These are phyloP conservation scores for Penicillium goetzii DNA, from an alignment of 495 filamentous ascomycete species.

Conservation along the genomic window DNA sequence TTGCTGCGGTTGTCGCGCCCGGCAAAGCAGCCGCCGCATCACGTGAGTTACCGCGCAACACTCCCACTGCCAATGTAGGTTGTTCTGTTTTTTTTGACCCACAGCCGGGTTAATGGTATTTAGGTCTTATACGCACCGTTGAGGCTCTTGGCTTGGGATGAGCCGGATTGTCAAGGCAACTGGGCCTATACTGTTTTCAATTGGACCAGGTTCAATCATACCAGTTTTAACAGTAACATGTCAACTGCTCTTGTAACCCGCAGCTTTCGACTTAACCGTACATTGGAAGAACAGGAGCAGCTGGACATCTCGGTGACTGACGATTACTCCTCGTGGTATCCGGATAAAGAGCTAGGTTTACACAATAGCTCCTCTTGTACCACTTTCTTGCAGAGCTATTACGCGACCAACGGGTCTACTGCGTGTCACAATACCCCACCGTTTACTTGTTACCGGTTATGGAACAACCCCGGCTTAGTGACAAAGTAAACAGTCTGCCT, in stretches of 20 bases:
- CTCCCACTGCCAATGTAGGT: too few relatives aligned
- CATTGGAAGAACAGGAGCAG: slow-evolving; percentile 6
- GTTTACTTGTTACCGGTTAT: slow-evolving; percentile 15
- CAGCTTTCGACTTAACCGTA: slow-evolving; percentile 18
- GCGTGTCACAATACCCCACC: slow-evolving; percentile 17
- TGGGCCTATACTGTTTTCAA: too few relatives aligned
- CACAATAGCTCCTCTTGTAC: slow-evolving; percentile 9
- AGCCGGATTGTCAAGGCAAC: slow-evolving; percentile 6
- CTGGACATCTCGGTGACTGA: slow-evolving; percentile 14
- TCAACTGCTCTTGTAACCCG: slow-evolving; percentile 5
- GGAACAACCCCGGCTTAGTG: slow-evolving; percentile 11
- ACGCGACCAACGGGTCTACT: slow-evolving; percentile 9
- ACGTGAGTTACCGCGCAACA: too few relatives aligned
- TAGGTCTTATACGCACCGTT: slow-evolving; percentile 13
- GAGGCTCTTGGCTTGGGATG: slow-evolving; percentile 4
- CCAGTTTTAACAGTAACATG: slow-evolving; percentile 9
- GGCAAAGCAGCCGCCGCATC: too few relatives aligned
- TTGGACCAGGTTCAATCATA: slow-evolving; percentile 3
- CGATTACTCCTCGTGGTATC: slow-evolving; percentile 5
- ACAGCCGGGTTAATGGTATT: too few relatives aligned
- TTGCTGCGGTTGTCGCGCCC: too few relatives aligned
- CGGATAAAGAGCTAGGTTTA: slow-evolving; percentile 13
- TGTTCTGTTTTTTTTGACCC: too few relatives aligned
- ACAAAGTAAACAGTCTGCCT: too few relatives aligned
- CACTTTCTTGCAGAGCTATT: slow-evolving; percentile 16